Conservation (phyloP, 257 asterid genomes). For the Marsdenia floribunda region DNA sequence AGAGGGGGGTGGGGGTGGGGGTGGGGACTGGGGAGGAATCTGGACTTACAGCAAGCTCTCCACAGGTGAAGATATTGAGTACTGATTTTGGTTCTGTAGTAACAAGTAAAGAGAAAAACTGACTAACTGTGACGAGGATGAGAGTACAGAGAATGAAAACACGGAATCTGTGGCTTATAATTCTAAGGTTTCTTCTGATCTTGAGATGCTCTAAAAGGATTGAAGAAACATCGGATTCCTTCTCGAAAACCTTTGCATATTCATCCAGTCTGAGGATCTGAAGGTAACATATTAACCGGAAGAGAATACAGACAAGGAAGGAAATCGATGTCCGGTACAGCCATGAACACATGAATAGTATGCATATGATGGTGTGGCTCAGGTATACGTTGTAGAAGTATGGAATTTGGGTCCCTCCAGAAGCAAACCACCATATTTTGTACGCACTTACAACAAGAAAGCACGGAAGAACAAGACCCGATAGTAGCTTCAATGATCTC, state of each 20-base stretch:
- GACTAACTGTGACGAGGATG: slow-evolving; percentile 72
- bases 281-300: slow-evolving; percentile 71
- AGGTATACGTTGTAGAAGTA: slow-evolving; percentile 49
- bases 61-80: slow-evolving; percentile 51
- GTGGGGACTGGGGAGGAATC: not conserved
- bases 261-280: slow-evolving; percentile 76
- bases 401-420: slow-evolving; percentile 79
- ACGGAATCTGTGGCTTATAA: slow-evolving; percentile 87
- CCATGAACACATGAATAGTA: slow-evolving; percentile 71
- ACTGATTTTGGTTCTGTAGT: slow-evolving; percentile 51
- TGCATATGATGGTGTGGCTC: slow-evolving; percentile 55
- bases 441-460: slow-evolving; percentile 56
- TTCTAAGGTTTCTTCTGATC: slow-evolving; percentile 70
- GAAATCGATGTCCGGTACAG: slow-evolving; percentile 70
- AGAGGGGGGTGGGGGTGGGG: no score
- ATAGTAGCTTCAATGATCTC: slow-evolving; percentile 80
- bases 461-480: slow-evolving; percentile 77
- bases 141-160: slow-evolving; percentile 59
- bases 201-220: slow-evolving; percentile 77
- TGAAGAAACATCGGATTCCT: slow-evolving; percentile 56
- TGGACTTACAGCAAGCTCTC: slow-evolving; percentile 68
- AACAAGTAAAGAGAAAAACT: slow-evolving; percentile 61
- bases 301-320: slow-evolving; percentile 77
- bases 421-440: slow-evolving; percentile 94
- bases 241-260: slow-evolving; percentile 71